Percentiles rank a stretch among this genome's conserved stretches.
These are phyloP conservation scores for Croton setiger DNA, from an alignment of 441 rosid genomes.

Conservation along the genomic window DNA sequence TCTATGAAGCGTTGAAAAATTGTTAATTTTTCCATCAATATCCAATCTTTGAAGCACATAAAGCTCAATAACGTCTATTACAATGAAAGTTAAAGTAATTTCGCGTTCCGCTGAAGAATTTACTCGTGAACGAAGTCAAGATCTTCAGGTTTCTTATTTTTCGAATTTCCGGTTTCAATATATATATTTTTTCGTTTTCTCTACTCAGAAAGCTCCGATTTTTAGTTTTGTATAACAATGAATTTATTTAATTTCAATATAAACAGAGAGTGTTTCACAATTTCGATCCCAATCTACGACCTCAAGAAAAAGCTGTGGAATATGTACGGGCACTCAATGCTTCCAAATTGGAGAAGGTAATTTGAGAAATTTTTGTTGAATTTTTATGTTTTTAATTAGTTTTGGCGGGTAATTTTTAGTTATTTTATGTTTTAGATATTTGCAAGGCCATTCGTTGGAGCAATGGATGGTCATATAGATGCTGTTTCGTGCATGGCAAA, in stretches of 20 bases:
- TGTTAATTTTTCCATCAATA: neutral
- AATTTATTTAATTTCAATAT: constrained; percentile 2
- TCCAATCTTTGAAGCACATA: neutral
- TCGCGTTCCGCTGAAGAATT: constrained; percentile 84
- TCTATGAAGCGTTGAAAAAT: neutral
- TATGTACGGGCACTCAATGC: constrained; percentile 88
- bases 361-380: neutral
- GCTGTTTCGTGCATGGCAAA: constrained; percentile 92
- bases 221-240: neutral
- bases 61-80: neutral
- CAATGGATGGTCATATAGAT: constrained; percentile 95
- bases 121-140: constrained; percentile 94
- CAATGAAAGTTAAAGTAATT: constrained; percentile 77
- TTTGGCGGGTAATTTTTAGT: neutral
- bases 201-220: neutral
- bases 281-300: constrained; percentile 74
- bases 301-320: constrained; percentile 86
- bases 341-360: constrained; percentile 90
- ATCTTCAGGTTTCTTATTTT: constrained; percentile 56
- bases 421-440: constrained; percentile 47
- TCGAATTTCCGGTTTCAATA: neutral
- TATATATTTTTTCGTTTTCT: neutral
- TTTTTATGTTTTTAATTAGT: neutral
- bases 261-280: constrained; percentile 81
- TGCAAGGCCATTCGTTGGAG: constrained; percentile 90